These are phyloP conservation scores for Dryadomyces quercivorus DNA, from an alignment of 2,329 filamentous ascomycete genomes.

Conservation along the genomic window DNA sequence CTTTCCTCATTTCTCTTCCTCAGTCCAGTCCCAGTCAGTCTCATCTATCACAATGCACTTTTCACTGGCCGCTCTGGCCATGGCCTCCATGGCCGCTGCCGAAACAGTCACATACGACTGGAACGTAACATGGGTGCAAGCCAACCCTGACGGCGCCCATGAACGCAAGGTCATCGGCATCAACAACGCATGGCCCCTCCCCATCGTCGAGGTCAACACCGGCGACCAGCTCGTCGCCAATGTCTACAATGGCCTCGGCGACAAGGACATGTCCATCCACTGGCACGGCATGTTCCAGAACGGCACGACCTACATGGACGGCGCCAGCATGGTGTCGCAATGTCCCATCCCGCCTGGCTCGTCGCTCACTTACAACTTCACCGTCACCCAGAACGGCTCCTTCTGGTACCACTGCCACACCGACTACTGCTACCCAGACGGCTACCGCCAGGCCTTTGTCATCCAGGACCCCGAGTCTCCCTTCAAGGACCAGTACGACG, in stretches of 20 bases:
- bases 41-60: constrained; percentile 7
- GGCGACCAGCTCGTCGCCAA: constrained; percentile 51
- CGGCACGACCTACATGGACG: constrained; percentile 60
- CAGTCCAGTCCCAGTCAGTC: too few relatives aligned
- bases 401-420: constrained; percentile 71
- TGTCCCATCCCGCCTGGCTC: constrained; percentile 51
- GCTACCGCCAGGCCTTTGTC: constrained; percentile 18
- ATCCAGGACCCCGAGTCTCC: constrained; percentile 45
- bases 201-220: constrained; percentile 47
- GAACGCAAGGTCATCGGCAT: constrained; percentile 61
- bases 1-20: not conserved
- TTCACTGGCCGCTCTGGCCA: constrained; percentile 5
- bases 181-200: constrained; percentile 65
- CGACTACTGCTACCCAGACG: constrained; percentile 57
- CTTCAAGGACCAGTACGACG: constrained; percentile 43
- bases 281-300: constrained; percentile 64
- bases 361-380: constrained; percentile 58
- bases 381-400: constrained; percentile 45
- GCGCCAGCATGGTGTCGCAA: constrained; percentile 51
- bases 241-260: constrained; percentile 45
- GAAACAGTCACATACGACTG: constrained; percentile 48
- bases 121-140: constrained; percentile 57
- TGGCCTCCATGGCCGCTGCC: constrained; percentile 17
- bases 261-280: constrained; percentile 50
- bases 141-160: constrained; percentile 57